Evolutionary conservation across 345 rosid species (phyloP), one percentile per base, ranked within the genome.

Genomic region (Moricandia moricandioides): DNA sequence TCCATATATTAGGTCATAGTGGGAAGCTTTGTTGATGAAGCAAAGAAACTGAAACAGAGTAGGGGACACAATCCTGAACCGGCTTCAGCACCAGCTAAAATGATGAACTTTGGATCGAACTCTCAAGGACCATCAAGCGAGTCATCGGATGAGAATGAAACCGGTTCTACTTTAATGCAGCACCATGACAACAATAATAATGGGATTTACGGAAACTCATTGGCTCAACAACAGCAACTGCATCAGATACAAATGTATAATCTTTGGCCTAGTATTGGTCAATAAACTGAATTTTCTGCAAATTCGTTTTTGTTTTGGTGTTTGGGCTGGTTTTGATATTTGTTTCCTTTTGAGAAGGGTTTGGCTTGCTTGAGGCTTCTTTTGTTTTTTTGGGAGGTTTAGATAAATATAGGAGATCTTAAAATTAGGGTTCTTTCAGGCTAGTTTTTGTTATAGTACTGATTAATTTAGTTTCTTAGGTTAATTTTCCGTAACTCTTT

Each of bases 11-110:
- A 94, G 98, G 83, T 94, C 14, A 88, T 92, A 55, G 87, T 92
- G 31, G 99, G 97, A 68, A 92, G 99, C 89, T 95, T 95, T 67
- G 73, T 90, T 27, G 85, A 83, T 0, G 92, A 85, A 45, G 85
- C 80, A 34, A 94, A 84, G 78, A 94, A 88, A 79, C 66, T 71
- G 6, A 86, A 69, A 56, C 69, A 77, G 10, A 83, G 24, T n/a
- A 30, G 27, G 4, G 33, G 39, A 2, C 74, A 68, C 52, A 86
- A 82, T 79, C 80, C 93, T n/a, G 96, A 83, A 65, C 80, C 86
- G 4, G 85, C 89, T n/a, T 73, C 86, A 0, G 81, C 81, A 10
- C 77, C 82, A 6, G 70, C 87, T 49, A 87, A 87, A 26, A 86
- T 80, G 86, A 68, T 86, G 82, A 86, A 79, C 82, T 92, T 88